These are phyloP conservation scores for Alloascoidea africana DNA, from an alignment of 805 yeast species.

Conservation along the genomic window DNA sequence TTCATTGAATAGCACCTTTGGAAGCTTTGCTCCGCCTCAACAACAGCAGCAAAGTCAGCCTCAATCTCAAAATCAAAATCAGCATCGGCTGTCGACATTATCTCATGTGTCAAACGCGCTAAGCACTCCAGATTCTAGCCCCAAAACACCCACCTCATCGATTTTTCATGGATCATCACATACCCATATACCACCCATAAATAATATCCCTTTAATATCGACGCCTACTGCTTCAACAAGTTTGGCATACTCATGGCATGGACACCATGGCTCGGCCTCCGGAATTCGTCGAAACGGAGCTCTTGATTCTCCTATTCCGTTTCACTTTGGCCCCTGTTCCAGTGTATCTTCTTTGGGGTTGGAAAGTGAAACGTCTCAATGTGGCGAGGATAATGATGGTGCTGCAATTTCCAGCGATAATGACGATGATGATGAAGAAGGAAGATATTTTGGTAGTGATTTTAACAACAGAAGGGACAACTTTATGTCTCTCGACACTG, in stretches of 20 bases:
- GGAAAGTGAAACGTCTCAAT: neutral
- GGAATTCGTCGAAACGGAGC: too few relatives aligned
- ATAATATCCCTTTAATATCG: neutral
- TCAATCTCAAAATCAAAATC: too few relatives aligned
- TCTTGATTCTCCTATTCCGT: neutral
- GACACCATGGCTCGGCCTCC: too few relatives aligned
- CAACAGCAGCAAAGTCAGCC: too few relatives aligned
- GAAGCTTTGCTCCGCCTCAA: too few relatives aligned
- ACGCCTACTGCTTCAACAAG: too few relatives aligned
- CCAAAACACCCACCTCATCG: constrained; percentile 1
- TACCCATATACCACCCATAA: neutral
- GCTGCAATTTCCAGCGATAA: neutral
- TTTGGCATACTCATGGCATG: too few relatives aligned
- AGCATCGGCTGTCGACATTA: neutral
- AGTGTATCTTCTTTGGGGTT: neutral
- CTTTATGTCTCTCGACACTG: neutral
- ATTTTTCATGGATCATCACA: neutral
- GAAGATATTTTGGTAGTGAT: neutral
- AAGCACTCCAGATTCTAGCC: neutral
- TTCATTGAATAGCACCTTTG: too few relatives aligned
- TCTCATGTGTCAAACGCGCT: neutral
- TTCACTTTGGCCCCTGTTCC: neutral
- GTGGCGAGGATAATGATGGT: neutral
- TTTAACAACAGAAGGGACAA: too few relatives aligned
- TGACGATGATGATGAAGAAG: neutral